Evolutionary conservation across 495 filamentous ascomycete species (phyloP), one percentile per base, ranked within the genome.

Genomic region (Penicillium arizonense): DNA sequence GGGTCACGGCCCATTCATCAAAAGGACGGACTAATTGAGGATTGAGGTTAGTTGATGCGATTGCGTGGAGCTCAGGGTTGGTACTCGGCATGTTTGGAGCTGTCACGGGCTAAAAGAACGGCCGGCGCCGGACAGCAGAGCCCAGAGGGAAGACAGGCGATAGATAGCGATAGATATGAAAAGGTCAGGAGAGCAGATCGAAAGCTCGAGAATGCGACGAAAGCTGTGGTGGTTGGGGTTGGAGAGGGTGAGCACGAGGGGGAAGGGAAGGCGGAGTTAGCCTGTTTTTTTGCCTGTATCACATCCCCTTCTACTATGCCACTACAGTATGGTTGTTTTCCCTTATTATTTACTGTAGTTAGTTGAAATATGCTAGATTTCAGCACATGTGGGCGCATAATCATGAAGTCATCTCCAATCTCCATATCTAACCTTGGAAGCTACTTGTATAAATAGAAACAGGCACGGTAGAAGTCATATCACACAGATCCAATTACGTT

Each of bases 1-100:
- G 76, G 56, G 64, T 64, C 44, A 73, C 67, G 47, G 64, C 68
- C 83, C 83, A 86, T 42, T 77, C 76, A 59, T 87, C 83, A 53
- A 87, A 77, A 32, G 76, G 69, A 64, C 76, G 78, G 63, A 86
- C 81, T 86, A 62, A 62, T 57, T 46, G 44, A 41, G 18, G 55
- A 16, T 23, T 9, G 18, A 14, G 16, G 56, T 62, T 59, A 62
- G 44, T 32, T 18, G 42, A 14, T 36, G 38, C 35, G 38, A 49
- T 38, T 50, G 40, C 12, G 23, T 41, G 40, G 34, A 34, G 49
- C 28, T 52, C 38, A 45, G 16, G 33, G 32, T 18, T 20, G 49
- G 65, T 65, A 77, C 74, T 70, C 59, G 74, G 74, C 74, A 77
- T 77, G 56, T 65, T 42, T 52, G 47, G 55, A 66, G 67, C 61